phyloP scores from a whole-genome alignment of 2,329 filamentous ascomycete species.

The Neonectria magnoliae region DNA sequence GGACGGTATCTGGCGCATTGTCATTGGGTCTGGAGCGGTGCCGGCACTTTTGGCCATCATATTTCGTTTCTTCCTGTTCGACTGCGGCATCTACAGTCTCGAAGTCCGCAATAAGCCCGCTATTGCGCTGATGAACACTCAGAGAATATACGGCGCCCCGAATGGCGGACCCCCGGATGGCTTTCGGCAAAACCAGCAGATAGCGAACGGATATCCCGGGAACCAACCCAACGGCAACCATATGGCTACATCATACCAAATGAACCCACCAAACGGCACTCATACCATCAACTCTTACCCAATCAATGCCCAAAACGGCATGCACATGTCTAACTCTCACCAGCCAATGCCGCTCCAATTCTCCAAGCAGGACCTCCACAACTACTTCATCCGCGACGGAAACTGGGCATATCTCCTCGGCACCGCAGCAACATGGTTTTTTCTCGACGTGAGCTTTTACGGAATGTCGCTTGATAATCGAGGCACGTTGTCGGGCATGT shows the following conservation, averaged over 20 bases:
- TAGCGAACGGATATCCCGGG: slow-evolving; percentile 34
- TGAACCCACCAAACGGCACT: slow-evolving; percentile 34
- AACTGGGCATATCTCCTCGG: slow-evolving; percentile 50
- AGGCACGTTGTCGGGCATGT: slow-evolving; percentile 50
- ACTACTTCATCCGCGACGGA: slow-evolving; percentile 58
- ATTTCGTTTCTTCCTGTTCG: slow-evolving; percentile 73
- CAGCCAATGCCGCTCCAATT: slow-evolving; percentile 59
- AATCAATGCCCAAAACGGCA: slow-evolving; percentile 36
- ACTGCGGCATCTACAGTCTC: slow-evolving; percentile 72
- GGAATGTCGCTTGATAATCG: slow-evolving; percentile 60
- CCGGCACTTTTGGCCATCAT: slow-evolving; percentile 71
- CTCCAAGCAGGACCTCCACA: slow-evolving; percentile 57
- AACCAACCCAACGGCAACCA: slow-evolving; percentile 31
- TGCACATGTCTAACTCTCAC: slow-evolving; percentile 45
- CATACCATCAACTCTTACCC: slow-evolving; percentile 34
- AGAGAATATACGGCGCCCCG: slow-evolving; percentile 63
- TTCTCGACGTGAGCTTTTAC: slow-evolving; percentile 66
- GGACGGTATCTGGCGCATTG: slow-evolving; percentile 73
- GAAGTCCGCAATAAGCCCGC: slow-evolving; percentile 71
- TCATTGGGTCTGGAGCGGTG: slow-evolving; percentile 72
- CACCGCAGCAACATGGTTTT: slow-evolving; percentile 61
- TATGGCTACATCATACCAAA: slow-evolving; percentile 36
- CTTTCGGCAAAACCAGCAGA: slow-evolving; percentile 29
- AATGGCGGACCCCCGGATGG: slow-evolving; percentile 33
- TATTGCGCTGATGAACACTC: slow-evolving; percentile 68